Percentiles rank a stretch among this genome's conserved stretches.
phyloP scores from a whole-genome alignment of 2,329 filamentous ascomycete genomes.

The Mycosphaerella sp. region DNA sequence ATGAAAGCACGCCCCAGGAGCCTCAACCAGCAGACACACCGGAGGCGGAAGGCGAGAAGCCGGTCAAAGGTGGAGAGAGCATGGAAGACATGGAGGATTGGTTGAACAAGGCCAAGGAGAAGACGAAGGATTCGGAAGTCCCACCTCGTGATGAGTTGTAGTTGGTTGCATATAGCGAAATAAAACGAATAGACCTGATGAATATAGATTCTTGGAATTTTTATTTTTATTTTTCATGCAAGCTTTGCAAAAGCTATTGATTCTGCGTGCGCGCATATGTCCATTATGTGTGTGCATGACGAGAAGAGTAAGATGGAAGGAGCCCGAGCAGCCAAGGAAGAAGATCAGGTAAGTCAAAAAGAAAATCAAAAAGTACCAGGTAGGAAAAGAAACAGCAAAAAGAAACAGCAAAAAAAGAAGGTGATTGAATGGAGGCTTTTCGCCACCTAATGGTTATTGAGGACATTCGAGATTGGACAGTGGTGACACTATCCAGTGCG shows the following conservation, averaged over 20 bases:
- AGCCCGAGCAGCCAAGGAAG: too few relatives aligned
- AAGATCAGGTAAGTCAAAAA: too few relatives aligned
- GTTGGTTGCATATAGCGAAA: slow-evolving; percentile 11
- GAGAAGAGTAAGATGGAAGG: too few relatives aligned
- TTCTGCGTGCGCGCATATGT: too few relatives aligned
- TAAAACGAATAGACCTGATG: slow-evolving; percentile 2
- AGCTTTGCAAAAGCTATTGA: too few relatives aligned
- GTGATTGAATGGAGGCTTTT: slow-evolving; percentile 2
- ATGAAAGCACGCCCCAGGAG: slow-evolving; percentile 14
- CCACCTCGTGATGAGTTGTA: slow-evolving; percentile 20
- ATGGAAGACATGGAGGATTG: slow-evolving; percentile 22
- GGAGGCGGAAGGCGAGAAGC: slow-evolving; percentile 9
- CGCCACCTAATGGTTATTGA: slow-evolving; percentile 1
- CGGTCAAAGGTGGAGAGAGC: slow-evolving; percentile 17
- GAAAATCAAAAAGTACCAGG: background rate
- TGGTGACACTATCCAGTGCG: background rate
- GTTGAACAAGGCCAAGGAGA: slow-evolving; percentile 16
- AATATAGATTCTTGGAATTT: slow-evolving; percentile 4
- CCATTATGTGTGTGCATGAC: too few relatives aligned
- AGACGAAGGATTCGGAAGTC: slow-evolving; percentile 6
- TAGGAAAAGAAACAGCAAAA: background rate
- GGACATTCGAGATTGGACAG: background rate
- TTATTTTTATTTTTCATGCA: background rate
- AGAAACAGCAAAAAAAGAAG: background rate
- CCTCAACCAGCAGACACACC: slow-evolving; percentile 7